phyloP scores from a whole-genome alignment of 108 stramenopile genomes.

The Nitzschia sp. region DNA sequence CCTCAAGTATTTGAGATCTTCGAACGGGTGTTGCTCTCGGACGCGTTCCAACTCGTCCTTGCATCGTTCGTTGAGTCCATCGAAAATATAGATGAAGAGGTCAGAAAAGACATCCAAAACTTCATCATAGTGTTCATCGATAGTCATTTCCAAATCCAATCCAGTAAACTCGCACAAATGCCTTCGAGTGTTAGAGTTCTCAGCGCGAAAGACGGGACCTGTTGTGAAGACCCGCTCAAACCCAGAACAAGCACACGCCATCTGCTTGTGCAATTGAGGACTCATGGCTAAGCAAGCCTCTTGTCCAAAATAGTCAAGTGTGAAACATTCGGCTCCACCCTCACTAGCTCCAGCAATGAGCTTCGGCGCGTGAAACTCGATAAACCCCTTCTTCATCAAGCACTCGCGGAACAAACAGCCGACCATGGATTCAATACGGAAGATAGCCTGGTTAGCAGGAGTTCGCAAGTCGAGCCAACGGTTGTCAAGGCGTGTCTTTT shows the following conservation, averaged over 20 bases:
- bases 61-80: slow-evolving; percentile 88
- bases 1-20: slow-evolving; percentile 90
- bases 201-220: slow-evolving; percentile 99
- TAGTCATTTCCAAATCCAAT: slow-evolving; percentile 98
- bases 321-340: slow-evolving; percentile 97
- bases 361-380: slow-evolving; percentile 98
- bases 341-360: slow-evolving; percentile 97
- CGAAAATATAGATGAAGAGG: slow-evolving; percentile 97
- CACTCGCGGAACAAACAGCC: slow-evolving; percentile 94
- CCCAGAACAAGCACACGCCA: slow-evolving; percentile 95
- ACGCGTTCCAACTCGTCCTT: slow-evolving; percentile 89
- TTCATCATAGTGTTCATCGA: slow-evolving; percentile 99
- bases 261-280: slow-evolving; percentile 99
- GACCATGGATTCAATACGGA: slow-evolving; percentile 95
- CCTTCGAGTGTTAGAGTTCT: slow-evolving; percentile 96
- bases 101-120: slow-evolving; percentile 96
- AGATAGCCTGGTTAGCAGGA: slow-evolving; percentile 98
- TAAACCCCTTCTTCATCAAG: slow-evolving; percentile 86
- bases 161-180: slow-evolving; percentile 99
- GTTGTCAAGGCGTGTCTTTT: slow-evolving; percentile 92
- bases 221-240: slow-evolving; percentile 98
- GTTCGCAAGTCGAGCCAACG: slow-evolving; percentile 98
- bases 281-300: slow-evolving; percentile 96
- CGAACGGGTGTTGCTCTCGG: slow-evolving; percentile 95
- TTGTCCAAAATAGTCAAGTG: slow-evolving; percentile 94